Evolutionary conservation across 176 grass and related monocot species (phyloP).

Genomic region (Avena insularis): DNA sequence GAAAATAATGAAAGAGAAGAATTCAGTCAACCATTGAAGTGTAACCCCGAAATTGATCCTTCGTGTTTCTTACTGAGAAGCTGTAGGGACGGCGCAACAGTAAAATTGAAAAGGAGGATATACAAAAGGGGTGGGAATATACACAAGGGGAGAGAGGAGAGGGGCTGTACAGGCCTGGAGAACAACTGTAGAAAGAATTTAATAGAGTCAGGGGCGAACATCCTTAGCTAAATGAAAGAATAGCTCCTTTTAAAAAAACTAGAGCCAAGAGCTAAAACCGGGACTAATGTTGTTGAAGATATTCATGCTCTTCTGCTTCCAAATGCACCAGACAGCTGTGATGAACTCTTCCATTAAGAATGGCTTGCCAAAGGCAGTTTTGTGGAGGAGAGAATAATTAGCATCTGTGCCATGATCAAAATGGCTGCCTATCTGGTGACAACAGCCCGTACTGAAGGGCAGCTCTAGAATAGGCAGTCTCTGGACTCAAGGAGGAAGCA

Average conservation of each 20-base stretch:
- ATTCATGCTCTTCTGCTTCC: background rate
- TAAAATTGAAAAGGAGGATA: background rate
- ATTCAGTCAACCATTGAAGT: constrained; percentile 24
- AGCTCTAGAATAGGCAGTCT: background rate
- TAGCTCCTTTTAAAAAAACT: background rate
- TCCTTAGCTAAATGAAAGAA: background rate
- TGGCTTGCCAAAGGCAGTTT: background rate
- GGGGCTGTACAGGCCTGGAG: background rate
- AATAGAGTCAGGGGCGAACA: background rate
- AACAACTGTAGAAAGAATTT: background rate
- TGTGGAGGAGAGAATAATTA: background rate
- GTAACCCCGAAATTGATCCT: background rate
- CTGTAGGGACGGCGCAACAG: background rate
- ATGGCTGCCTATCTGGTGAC: background rate
- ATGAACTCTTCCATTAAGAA: background rate
- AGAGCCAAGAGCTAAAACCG: background rate
- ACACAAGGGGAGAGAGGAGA: background rate
- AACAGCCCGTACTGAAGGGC: background rate
- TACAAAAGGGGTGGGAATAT: background rate
- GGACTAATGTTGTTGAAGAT: background rate
- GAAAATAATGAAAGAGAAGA: constrained; percentile 5
- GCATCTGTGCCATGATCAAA: background rate
- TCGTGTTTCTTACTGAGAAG: background rate
- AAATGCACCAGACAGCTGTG: no score
- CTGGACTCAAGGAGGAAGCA: background rate